Percentiles rank a stretch among this genome's conserved stretches.
These are phyloP conservation scores for Termitomyces sp. DNA, from an alignment of 768 basidiomycete genomes.

Conservation along the genomic window DNA sequence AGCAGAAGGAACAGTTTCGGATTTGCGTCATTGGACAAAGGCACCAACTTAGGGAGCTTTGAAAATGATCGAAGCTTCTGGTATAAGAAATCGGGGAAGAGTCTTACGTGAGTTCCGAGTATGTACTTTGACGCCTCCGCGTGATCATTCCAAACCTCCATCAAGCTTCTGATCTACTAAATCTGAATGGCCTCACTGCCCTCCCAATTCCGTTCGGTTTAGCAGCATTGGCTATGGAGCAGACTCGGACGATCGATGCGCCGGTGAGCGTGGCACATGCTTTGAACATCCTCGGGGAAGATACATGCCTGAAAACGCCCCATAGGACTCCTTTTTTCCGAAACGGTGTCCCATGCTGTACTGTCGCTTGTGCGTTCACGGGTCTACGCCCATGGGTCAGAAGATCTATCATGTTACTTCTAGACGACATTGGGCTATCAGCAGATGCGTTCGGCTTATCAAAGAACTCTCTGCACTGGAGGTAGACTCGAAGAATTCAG, in stretches of 20 bases:
- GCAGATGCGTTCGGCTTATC: conserved; percentile 2
- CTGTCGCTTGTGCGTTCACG: conserved; percentile 1
- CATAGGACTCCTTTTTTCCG: not conserved
- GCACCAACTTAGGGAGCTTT: not conserved
- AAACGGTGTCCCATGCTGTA: not conserved
- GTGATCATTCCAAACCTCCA: not conserved
- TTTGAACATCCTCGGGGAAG: not conserved
- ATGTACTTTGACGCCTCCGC: not conserved
- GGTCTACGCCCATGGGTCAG: conserved; percentile 1
- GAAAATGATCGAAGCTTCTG: not conserved
- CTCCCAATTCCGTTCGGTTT: not conserved
- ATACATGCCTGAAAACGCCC: not conserved
- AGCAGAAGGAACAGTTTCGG: not conserved
- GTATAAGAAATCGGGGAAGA: not conserved
- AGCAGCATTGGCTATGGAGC: not conserved
- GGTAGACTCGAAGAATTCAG: not conserved
- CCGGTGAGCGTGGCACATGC: not conserved
- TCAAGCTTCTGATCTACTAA: not conserved
- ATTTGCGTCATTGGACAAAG: not conserved
- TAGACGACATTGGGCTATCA: conserved; percentile 1
- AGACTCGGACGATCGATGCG: not conserved
- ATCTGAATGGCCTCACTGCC: not conserved
- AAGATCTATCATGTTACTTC: not conserved
- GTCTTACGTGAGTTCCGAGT: not conserved
- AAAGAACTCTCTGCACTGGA: not conserved